Conservation (phyloP, 1,284 basidiomycete species). For the Tilletia caries region DNA sequence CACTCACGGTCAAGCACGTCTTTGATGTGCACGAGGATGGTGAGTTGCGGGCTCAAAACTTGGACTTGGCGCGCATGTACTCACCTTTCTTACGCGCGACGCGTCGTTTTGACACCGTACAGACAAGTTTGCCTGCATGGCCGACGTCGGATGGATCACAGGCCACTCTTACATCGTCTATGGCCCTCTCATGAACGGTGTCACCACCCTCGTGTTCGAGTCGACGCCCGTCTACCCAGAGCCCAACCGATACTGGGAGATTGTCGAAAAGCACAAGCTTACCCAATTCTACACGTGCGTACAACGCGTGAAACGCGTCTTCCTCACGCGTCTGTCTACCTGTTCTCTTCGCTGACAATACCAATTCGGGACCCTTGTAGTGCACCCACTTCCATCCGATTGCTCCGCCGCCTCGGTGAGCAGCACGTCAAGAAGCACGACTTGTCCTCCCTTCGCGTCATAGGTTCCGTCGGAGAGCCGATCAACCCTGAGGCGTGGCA, state of each 20-base stretch:
- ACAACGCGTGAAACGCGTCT: background rate
- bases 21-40: conserved; percentile 83
- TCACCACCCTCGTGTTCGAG: conserved; percentile 90
- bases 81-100: conserved; percentile 2
- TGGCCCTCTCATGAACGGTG: conserved; percentile 86
- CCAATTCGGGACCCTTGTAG: background rate
- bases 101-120: conserved; percentile 26
- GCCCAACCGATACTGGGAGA: conserved; percentile 93
- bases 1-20: conserved; percentile 89
- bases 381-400: conserved; percentile 65
- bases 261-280: conserved; percentile 85
- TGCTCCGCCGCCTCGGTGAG: conserved; percentile 81
- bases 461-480: conserved; percentile 93
- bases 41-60: background rate
- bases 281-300: conserved; percentile 60
- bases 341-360: too few relatives aligned
- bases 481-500: conserved; percentile 99
- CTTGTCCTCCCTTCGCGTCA: conserved; percentile 75
- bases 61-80: background rate
- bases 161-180: conserved; percentile 98
- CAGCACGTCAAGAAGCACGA: conserved; percentile 83
- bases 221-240: conserved; percentile 95
- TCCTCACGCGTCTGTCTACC: too few relatives aligned
- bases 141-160: conserved; percentile 98
- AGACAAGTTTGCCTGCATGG: conserved; percentile 85